Evolutionary conservation across 2,329 filamentous ascomycete genomes (phyloP), one percentile per base, ranked within the genome.

Genomic region (Colletotrichum chrysophilum): DNA sequence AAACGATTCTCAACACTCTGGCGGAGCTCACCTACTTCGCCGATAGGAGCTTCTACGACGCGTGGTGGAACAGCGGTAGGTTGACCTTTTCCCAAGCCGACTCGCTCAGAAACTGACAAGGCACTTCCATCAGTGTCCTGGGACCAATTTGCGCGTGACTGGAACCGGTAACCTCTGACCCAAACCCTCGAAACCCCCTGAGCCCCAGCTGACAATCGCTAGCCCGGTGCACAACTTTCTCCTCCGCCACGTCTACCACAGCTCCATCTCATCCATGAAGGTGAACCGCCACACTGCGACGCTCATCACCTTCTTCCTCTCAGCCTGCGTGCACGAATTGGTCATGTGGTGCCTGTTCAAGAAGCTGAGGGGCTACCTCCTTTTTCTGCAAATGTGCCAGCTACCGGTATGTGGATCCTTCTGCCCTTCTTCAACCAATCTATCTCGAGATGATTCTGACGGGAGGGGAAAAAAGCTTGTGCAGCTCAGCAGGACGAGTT

Each of bases 291-390:
- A 91, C 78, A 91, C 91, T 6, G 94, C 94, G 3, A 95, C 94
- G 0, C 90, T 95, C 68, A 92, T 95, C 60, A 96, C 94, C 1
- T 96, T 96, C 81, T 88, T 95, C 78, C 85, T 96, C 21, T 93
- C 91, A 9, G 93, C 94, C 0, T 89, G 93, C 77, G 88, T 94
- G 24, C 94, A 96, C 80, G 94, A 96, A 83, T 85, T 96, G 61
- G 89, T 95, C 80, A 96, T 96, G 94, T 94, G 93, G 87, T 94
- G 94, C 78, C 87, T 96, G 38, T 96, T 96, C 83, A 93, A 93
- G 83, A 95, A 95, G 83, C 87, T 96, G 12, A 87, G 94, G 52
- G 94, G 94, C 0, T 96, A 96, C 79, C 84, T 96, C 61, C 89
- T 96, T 26, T 85, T 91, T n/a, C 84, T 94, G 80, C 94, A 96